Percentiles rank a stretch among this genome's conserved stretches.
Evolutionary conservation across 768 basidiomycete species (phyloP).

Genomic region (Mrakia blollopis): DNA sequence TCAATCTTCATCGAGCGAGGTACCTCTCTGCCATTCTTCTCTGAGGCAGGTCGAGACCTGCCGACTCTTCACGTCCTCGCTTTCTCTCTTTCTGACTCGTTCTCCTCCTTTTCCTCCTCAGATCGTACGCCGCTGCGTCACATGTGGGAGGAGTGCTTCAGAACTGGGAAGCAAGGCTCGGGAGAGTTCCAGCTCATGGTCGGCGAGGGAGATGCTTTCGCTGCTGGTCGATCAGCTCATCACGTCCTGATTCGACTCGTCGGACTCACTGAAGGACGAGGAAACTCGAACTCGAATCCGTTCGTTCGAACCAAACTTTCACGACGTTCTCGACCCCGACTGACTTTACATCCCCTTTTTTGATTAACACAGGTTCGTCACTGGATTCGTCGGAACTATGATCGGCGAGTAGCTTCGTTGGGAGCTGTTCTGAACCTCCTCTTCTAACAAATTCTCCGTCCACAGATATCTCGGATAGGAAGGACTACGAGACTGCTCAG

Average conservation of each 20-base stretch:
- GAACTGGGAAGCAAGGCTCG: background rate
- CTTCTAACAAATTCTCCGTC: background rate
- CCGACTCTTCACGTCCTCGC: background rate
- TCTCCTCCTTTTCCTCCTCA: background rate
- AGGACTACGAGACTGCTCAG: conserved; percentile 3
- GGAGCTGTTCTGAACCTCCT: background rate
- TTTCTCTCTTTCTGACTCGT: background rate
- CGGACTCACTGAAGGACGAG: conserved; percentile 11
- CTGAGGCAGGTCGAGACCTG: no score
- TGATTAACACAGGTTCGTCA: background rate
- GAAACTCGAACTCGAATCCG: conserved; percentile 11
- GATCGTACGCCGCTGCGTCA: conserved; percentile 6
- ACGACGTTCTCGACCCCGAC: background rate
- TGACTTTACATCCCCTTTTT: background rate
- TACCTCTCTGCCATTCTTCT: background rate
- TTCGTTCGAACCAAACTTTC: background rate
- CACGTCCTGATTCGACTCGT: conserved; percentile 14
- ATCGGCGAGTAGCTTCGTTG: background rate
- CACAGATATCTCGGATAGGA: conserved; percentile 13
- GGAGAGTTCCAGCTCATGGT: conserved; percentile 15
- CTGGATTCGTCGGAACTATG: conserved; percentile 20
- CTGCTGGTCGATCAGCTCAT: background rate
- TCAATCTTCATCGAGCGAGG: background rate
- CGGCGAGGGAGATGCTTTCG: conserved; percentile 7
- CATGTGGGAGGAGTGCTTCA: conserved; percentile 21